These are phyloP conservation scores for Exophiala bonariae DNA, from an alignment of 2,329 filamentous ascomycete genomes.

Conservation along the genomic window DNA sequence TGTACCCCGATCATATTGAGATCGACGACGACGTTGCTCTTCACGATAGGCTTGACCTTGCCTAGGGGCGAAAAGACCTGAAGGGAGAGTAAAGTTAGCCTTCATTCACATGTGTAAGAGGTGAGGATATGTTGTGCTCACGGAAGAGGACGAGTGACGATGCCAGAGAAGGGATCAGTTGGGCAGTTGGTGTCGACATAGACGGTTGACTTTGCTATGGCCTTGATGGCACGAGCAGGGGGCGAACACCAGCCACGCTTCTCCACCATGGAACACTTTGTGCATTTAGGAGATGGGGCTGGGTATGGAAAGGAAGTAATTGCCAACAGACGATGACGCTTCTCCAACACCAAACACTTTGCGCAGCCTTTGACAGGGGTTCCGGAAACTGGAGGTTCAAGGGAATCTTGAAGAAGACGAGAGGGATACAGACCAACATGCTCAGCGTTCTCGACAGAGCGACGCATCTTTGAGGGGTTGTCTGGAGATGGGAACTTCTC, in stretches of 20 bases:
- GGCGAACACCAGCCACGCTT: conserved; percentile 8
- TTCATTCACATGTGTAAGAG: not conserved
- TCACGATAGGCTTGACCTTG: conserved; percentile 71
- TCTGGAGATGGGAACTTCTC: conserved; percentile 76
- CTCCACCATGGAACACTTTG: no score
- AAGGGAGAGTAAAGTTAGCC: conserved; percentile 14
- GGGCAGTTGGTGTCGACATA: conserved; percentile 17
- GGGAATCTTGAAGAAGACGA: not conserved
- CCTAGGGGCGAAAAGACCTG: conserved; percentile 78
- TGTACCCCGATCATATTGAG: conserved; percentile 80
- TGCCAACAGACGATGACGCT: conserved; percentile 7
- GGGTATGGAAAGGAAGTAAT: conserved; percentile 2
- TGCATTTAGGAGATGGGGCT: no score
- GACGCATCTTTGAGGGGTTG: conserved; percentile 83
- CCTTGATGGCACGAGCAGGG: conserved; percentile 14
- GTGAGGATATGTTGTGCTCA: conserved; percentile 14
- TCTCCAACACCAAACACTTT: no score
- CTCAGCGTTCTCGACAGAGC: conserved; percentile 83
- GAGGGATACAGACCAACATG: conserved; percentile 65
- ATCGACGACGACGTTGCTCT: conserved; percentile 73
- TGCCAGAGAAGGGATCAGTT: conserved; percentile 21
- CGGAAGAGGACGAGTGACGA: conserved; percentile 10
- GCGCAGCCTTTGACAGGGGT: no score
- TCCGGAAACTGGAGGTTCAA: not conserved
- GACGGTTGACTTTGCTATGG: not conserved